Conservation (phyloP, 1,139 yeast species). For the Geotrichum armillariae region DNA sequence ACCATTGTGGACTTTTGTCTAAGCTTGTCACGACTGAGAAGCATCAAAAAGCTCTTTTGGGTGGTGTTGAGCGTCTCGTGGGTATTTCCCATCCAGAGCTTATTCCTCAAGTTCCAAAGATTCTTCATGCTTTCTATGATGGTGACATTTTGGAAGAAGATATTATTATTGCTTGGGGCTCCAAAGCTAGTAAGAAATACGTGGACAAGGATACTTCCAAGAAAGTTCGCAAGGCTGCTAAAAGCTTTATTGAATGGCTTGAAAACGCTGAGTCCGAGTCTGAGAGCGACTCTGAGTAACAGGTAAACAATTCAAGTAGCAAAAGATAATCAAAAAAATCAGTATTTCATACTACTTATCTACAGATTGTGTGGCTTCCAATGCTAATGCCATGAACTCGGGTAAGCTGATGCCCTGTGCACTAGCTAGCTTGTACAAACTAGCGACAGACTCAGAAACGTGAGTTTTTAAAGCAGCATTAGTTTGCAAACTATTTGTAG, state of each 20-base stretch:
- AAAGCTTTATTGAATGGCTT: slow-evolving; percentile 93
- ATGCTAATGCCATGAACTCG: slow-evolving; percentile 10
- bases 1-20: slow-evolving; percentile 77
- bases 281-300: slow-evolving; percentile 42
- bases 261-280: slow-evolving; percentile 89
- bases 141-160: slow-evolving; percentile 84
- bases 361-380: slow-evolving; percentile 2
- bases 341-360: too few species aligned
- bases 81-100: slow-evolving; percentile 82
- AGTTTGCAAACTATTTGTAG: background rate
- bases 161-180: slow-evolving; percentile 78
- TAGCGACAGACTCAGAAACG: slow-evolving; percentile 8
- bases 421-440: slow-evolving; percentile 11
- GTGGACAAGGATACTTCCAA: slow-evolving; percentile 90
- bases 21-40: slow-evolving; percentile 64
- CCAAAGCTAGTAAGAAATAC: slow-evolving; percentile 88
- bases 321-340: too few species aligned
- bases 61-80: slow-evolving; percentile 92
- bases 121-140: slow-evolving; percentile 74
- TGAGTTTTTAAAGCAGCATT: slow-evolving; percentile 10
- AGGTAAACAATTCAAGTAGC: background rate
- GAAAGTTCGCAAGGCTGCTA: slow-evolving; percentile 94
- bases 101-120: slow-evolving; percentile 73
- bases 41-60: slow-evolving; percentile 85
- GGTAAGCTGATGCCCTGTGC: slow-evolving; percentile 12